Evolutionary conservation across 2,329 filamentous ascomycete species (phyloP), one percentile per base, ranked within the genome.

Genomic region (Alternaria arborescens): DNA sequence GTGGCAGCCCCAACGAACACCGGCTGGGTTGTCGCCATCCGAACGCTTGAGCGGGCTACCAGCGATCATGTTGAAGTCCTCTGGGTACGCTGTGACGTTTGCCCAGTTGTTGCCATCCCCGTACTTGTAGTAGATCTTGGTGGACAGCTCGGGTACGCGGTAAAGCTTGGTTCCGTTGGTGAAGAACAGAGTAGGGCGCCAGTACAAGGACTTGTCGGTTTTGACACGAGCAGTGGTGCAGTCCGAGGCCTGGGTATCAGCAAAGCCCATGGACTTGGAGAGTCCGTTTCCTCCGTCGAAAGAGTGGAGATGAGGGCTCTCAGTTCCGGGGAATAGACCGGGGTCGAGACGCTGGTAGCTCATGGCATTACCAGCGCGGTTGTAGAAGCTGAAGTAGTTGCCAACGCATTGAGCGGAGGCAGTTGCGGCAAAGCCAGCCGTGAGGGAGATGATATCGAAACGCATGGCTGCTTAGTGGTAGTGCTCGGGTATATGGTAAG

Each of bases 51-150:
- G 62, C 30, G 74, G 66, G 56, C 69, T 65, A 38, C 77, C 77
- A 46, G 77, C 76, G 34, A 78, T 71, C 77, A 79, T 79, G 41
- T 68, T 67, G 66, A 79, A 78, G 53, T 70, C 62, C 43, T 75
- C 71, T 5, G 77, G 77, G 55, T 78, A 79, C 41, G 71, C 75
- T 24, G 71, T 74, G 44, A 77, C 74, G 53, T 77, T 76, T n/a
- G 75, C 75, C 65, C 69, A 72, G 28, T 67, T 62, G 54, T 71
- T 66, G 10, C 69, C 72, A 40, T 77, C 73, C 6, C 75, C 75
- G 48, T 72, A 78, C 59, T 78, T 77, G 72, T 79, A 79, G 71
- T 79, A 79, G 46, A 77, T 68, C 65, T 78, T 78, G 44, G 74
- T 68, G 32, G 68, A 68, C 44, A 71, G 64, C 57, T 79, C 75